A percentile compares a stretch with the other conserved stretches of the same genome.
These are phyloP conservation scores for Calophaca sinica DNA, from an alignment of 306 rosid genomes.

Conservation along the genomic window DNA sequence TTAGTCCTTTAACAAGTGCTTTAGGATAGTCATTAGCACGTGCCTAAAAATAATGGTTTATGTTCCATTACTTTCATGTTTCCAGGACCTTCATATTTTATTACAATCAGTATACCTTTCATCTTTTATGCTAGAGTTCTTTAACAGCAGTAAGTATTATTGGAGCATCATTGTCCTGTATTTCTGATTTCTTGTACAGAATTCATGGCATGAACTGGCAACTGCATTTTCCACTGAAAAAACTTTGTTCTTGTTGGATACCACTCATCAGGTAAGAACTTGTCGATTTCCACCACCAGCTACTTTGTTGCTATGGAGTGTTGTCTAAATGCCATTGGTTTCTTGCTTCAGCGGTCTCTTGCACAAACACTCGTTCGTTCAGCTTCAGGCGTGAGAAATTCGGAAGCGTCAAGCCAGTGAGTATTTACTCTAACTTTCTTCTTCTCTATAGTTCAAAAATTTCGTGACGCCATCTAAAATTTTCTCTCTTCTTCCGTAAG, in stretches of 20 bases:
- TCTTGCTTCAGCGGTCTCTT: constrained; percentile 76
- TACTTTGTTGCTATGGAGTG: constrained; percentile 32
- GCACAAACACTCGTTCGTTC: constrained; percentile 93
- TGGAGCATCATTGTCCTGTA: constrained; percentile 39
- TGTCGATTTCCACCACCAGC: constrained; percentile 30
- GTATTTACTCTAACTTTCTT: constrained; percentile 48
- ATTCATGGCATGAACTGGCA: constrained; percentile 90
- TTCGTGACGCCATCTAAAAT: constrained; percentile 30
- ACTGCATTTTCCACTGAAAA: constrained; percentile 80
- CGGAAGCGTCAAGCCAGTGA: constrained; percentile 83
- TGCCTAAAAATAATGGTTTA: constrained; percentile 17
- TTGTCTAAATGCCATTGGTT: constrained; percentile 41
- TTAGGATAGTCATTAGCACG: background rate
- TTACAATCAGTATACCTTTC: constrained; percentile 5
- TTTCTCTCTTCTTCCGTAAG: constrained; percentile 50
- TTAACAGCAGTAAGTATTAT: constrained; percentile 7
- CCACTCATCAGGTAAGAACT: constrained; percentile 76
- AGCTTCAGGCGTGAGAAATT: constrained; percentile 75
- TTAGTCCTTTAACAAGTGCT: constrained; percentile 16
- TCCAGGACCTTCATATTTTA: constrained; percentile 21
- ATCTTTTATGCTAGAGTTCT: constrained; percentile 7
- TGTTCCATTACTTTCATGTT: constrained; percentile 23
- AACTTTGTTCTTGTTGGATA: constrained; percentile 67
- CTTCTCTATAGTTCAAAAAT: constrained; percentile 6
- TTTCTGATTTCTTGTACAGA: constrained; percentile 57